Percentiles rank a stretch among this genome's conserved stretches.
These are phyloP conservation scores for Leptographium wingfieldii DNA, from an alignment of 2,329 filamentous ascomycete species.

Conservation along the genomic window DNA sequence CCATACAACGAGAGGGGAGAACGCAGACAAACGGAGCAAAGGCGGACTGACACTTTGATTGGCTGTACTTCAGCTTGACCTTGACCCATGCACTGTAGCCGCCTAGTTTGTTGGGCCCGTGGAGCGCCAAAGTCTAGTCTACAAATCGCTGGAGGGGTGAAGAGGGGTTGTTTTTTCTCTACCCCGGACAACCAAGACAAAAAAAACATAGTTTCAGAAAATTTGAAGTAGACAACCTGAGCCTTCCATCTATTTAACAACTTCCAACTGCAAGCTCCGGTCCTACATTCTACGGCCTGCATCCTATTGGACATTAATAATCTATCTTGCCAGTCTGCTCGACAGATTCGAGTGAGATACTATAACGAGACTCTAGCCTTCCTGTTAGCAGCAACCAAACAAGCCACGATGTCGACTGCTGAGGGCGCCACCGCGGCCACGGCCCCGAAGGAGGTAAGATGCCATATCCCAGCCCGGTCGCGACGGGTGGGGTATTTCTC, in stretches of 20 bases:
- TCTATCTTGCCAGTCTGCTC: not conserved
- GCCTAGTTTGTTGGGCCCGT: not conserved
- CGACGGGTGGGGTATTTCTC: not conserved
- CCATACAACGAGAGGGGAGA: no score
- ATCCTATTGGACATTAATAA: not conserved
- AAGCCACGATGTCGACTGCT: conserved; percentile 20
- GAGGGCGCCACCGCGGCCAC: conserved; percentile 19
- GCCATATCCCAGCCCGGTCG: not conserved
- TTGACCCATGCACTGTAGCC: not conserved
- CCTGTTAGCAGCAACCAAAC: not conserved
- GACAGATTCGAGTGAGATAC: not conserved
- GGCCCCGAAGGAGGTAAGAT: conserved; percentile 2
- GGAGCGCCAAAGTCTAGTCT: not conserved
- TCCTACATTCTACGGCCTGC: not conserved
- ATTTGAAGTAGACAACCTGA: not conserved
- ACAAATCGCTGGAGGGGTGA: conserved; percentile 4
- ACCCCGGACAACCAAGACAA: conserved; percentile 9
- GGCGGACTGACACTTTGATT: not conserved
- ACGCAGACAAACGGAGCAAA: not conserved
- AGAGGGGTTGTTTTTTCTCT: conserved; percentile 10
- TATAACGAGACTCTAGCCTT: not conserved
- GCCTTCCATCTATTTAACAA: not conserved
- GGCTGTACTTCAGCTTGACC: not conserved
- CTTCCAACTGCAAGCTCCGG: not conserved
- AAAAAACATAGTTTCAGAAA: conserved; percentile 3